Evolutionary conservation across 176 grass and related monocot species (phyloP).

Genomic region (Zizania latifolia): DNA sequence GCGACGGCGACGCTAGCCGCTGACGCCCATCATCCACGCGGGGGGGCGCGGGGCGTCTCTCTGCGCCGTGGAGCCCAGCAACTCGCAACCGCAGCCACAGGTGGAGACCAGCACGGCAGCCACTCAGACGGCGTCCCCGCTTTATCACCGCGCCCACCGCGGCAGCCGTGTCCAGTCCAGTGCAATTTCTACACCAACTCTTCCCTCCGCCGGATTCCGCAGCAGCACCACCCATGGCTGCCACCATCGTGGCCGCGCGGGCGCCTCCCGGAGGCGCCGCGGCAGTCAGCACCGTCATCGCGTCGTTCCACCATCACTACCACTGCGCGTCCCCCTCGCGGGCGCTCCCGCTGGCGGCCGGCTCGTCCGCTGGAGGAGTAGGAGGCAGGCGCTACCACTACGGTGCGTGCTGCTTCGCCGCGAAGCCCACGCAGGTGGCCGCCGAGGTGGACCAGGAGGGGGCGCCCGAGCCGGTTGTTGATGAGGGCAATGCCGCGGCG

Average conservation of each 20-base stretch:
- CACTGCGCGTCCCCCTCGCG: constrained; percentile 32
- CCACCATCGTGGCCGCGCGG: constrained; percentile 31
- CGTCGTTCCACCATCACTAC: constrained; percentile 31
- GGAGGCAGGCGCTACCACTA: constrained; percentile 20
- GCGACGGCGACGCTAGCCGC: constrained; percentile 22
- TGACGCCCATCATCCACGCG: too few relatives aligned
- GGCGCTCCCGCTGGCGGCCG: constrained; percentile 1
- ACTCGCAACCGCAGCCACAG: constrained; percentile 43
- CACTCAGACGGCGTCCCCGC: constrained; percentile 34
- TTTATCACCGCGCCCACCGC: constrained; percentile 28
- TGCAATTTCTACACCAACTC: neutral
- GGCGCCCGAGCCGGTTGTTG: neutral
- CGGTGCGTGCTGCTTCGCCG: constrained; percentile 41
- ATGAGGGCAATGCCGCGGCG: neutral
- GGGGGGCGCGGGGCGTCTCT: too few relatives aligned
- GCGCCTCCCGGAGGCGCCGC: constrained; percentile 15
- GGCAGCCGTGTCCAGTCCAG: too few relatives aligned
- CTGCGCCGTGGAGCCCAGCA: constrained; percentile 26
- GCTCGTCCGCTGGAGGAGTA: neutral
- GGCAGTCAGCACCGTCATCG: constrained; percentile 34
- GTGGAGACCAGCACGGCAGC: constrained; percentile 27
- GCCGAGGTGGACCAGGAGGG: constrained; percentile 19
- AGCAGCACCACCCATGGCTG: neutral
- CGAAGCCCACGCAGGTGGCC: constrained; percentile 31
- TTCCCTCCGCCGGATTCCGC: neutral